These are phyloP conservation scores for Vinca major DNA, from an alignment of 305 asterid genomes.

Conservation along the genomic window DNA sequence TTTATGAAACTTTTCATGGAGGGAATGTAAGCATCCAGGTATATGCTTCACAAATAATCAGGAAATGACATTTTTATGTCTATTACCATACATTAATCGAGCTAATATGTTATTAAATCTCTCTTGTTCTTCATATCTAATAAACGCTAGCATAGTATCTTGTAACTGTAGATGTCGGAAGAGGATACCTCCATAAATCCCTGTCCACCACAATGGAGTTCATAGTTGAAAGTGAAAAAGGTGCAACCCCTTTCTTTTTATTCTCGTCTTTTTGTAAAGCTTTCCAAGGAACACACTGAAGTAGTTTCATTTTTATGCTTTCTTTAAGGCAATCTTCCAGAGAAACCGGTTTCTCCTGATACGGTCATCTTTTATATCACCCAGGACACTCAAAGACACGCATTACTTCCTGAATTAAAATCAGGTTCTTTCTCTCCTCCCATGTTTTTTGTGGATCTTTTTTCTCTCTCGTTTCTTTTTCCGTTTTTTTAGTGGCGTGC, in stretches of 20 bases:
- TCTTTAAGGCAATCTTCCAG: constrained; percentile 51
- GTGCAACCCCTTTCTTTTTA: constrained; percentile 24
- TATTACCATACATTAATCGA: not conserved
- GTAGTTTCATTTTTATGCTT: constrained; percentile 14
- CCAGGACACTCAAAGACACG: constrained; percentile 81
- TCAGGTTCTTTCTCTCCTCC: constrained; percentile 37
- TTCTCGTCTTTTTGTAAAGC: constrained; percentile 5
- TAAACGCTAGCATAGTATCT: constrained; percentile 51
- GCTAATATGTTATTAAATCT: constrained; percentile 1
- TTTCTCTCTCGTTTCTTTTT: not conserved
- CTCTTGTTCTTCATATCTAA: constrained; percentile 27
- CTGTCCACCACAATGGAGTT: constrained; percentile 59
- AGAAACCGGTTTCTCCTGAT: constrained; percentile 64
- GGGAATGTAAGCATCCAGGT: constrained; percentile 76
- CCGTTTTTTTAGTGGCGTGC: not conserved
- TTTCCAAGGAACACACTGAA: constrained; percentile 17
- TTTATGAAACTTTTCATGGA: constrained; percentile 87
- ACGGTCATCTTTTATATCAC: constrained; percentile 62
- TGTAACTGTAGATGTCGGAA: constrained; percentile 54
- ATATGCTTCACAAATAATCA: constrained; percentile 7
- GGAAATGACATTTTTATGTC: not conserved
- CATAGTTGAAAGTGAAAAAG: constrained; percentile 65
- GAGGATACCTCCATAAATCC: constrained; percentile 84
- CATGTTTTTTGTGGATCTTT: not conserved
- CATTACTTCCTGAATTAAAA: constrained; percentile 60